A percentile compares a stretch with the other conserved stretches of the same genome.
Conservation (phyloP, 352 stramenopile genomes). For the Pythium sukuiense region DNA sequence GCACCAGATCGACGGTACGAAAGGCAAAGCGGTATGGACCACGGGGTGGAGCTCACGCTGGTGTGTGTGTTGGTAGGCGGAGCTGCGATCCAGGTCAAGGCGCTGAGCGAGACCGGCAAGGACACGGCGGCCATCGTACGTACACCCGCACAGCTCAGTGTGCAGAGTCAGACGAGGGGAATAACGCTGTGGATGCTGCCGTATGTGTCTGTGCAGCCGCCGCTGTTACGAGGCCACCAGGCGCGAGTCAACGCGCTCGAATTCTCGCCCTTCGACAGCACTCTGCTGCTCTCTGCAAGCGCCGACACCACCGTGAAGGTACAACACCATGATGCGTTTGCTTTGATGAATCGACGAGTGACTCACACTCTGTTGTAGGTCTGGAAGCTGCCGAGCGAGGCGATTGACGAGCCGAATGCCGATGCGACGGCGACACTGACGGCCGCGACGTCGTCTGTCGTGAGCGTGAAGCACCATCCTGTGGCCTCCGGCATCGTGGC, state of each 20-base stretch:
- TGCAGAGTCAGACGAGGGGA: too few species aligned
- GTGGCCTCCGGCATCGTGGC: conserved; percentile 47
- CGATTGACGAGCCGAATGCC: conserved; percentile 20
- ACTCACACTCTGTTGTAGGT: conserved; percentile 31
- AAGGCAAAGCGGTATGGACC: neutral
- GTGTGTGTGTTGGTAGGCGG: conserved; percentile 30
- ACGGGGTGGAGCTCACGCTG: neutral
- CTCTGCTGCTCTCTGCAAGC: conserved; percentile 57
- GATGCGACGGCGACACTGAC: conserved; percentile 18
- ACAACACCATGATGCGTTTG: neutral
- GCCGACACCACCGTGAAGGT: conserved; percentile 57
- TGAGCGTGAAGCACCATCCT: conserved; percentile 52
- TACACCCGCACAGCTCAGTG: neutral
- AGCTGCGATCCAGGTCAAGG: conserved; percentile 63
- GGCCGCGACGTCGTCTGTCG: conserved; percentile 30
- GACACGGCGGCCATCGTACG: conserved; percentile 31
- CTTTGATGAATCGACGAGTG: neutral
- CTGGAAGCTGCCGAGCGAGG: conserved; percentile 48
- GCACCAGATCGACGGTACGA: conserved; percentile 58
- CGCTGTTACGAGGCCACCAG: conserved; percentile 61
- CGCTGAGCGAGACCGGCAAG: conserved; percentile 45
- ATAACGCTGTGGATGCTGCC: too few species aligned
- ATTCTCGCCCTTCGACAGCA: conserved; percentile 55
- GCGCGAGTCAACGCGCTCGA: conserved; percentile 60
- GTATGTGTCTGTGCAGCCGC: conserved; percentile 30